Conservation (phyloP, 1,284 basidiomycete species). For the Microbotryum intermedium region DNA sequence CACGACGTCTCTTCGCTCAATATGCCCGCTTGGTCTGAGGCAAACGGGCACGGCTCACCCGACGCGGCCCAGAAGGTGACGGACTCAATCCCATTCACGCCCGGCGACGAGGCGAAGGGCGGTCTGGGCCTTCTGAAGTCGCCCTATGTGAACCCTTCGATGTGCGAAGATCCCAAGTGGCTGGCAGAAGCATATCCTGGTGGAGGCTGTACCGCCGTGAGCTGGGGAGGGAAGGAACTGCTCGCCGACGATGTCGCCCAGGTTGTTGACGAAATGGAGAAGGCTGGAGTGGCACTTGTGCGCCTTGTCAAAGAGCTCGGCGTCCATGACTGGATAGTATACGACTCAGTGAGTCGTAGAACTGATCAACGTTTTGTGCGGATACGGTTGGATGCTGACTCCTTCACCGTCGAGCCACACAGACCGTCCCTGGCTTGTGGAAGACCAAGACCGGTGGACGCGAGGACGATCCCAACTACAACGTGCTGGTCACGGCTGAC, state of each 20-base stretch:
- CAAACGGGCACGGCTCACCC: background rate
- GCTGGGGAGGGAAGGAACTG: slow-evolving; percentile 2
- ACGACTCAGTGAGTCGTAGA: background rate
- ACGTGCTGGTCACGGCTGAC: background rate
- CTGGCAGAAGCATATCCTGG: background rate
- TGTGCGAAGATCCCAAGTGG: background rate
- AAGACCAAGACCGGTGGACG: background rate
- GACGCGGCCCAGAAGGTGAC: background rate
- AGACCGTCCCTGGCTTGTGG: background rate
- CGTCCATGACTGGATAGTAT: background rate
- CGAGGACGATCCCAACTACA: background rate
- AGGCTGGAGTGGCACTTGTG: background rate
- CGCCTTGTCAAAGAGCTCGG: background rate
- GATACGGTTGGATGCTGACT: background rate
- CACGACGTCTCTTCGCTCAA: background rate
- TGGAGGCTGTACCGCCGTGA: background rate
- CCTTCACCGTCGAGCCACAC: background rate
- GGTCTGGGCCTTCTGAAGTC: background rate
- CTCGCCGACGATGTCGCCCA: background rate
- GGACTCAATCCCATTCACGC: too few relatives aligned
- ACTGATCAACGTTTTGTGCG: background rate
- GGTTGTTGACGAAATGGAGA: background rate
- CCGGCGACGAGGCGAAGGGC: background rate
- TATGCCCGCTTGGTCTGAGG: background rate
- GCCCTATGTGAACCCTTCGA: background rate